phyloP scores from a whole-genome alignment of 2,329 filamentous ascomycete genomes.

The Phymatotrichopsis omnivora region DNA sequence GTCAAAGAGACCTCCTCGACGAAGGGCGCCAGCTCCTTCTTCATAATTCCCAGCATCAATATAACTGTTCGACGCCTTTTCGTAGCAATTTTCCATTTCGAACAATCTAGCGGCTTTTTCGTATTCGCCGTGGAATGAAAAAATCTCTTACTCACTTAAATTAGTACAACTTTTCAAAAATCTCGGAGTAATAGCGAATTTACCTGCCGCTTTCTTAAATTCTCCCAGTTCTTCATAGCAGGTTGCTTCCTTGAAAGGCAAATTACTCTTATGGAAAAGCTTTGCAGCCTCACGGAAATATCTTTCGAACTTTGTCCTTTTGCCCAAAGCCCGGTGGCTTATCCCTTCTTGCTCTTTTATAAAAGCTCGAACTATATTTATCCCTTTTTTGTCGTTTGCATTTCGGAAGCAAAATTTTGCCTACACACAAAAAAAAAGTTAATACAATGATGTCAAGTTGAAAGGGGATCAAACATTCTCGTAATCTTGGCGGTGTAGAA shows the following conservation, averaged over 20 bases:
- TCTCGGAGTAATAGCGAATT: background rate
- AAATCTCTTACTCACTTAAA: slow-evolving; percentile 8
- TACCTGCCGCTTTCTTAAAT: slow-evolving; percentile 15
- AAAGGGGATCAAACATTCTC: slow-evolving; percentile 6
- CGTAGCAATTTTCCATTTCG: background rate
- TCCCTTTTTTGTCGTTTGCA: slow-evolving; percentile 12
- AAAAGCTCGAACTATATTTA: slow-evolving; percentile 13
- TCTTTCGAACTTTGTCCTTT: slow-evolving; percentile 18
- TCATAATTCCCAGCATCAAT: background rate
- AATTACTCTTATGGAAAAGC: slow-evolving; percentile 11
- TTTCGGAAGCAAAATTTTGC: slow-evolving; percentile 24
- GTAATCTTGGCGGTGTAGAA: slow-evolving; percentile 16
- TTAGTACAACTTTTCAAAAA: background rate
- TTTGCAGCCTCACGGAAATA: slow-evolving; percentile 16
- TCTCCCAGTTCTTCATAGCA: slow-evolving; percentile 17
- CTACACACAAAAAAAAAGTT: too few species aligned
- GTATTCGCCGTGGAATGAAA: slow-evolving; percentile 3
- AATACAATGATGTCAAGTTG: too few species aligned
- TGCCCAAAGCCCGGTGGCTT: slow-evolving; percentile 7
- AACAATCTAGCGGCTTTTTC: slow-evolving; percentile 15
- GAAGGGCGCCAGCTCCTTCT: slow-evolving; percentile 11
- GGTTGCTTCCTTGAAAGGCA: slow-evolving; percentile 16
- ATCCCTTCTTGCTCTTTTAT: slow-evolving; percentile 19
- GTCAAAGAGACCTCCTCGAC: slow-evolving; percentile 6
- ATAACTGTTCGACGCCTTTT: slow-evolving; percentile 8